Base-by-base conservation (phyloP, 2,329 filamentous ascomycete species). In the Helminthosporium solani region DNA sequence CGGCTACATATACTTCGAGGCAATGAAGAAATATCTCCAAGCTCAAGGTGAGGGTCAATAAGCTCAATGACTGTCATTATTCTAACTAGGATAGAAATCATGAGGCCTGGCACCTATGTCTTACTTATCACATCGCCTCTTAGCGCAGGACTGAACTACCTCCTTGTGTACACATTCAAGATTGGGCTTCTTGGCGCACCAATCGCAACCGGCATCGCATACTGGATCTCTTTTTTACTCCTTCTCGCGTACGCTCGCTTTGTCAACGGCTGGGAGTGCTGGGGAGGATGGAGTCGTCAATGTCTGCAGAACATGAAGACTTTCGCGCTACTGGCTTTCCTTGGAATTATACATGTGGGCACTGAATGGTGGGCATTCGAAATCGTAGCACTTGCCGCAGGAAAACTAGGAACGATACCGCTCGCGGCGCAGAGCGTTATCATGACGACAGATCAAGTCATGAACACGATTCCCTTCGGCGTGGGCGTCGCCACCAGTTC, bases 341-440 rank as follows among this genome's bases (percentile, higher is more conserved):
- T 95, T 0, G 90, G 90, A 0, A 77, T 95, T 33, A 72, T 95
- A 3, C 90, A 95, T 53, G 87, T 95, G 4, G 90, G 88, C 3
- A 94, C 89, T 0, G 90, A 95, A 70, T 95, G 89, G 90, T 95
- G 90, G 90, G 90, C 90, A 0, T 95, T 95, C 58, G 90, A 95
- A 70, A 92, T 95, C 54, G 88, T 95, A 1, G 88, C 89, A 1
- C 79, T 95, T 0, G 88, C 87, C 2, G 89, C 90, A 4, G 90
- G 90, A 1, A 80, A 85, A 28, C 79, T 95, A 0, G 90, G 90
- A 3, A 91, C 87, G 0, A 73, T 90, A 27, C 80, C 88, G 0
- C 77, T 95, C 0, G 90, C 90, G 1, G 87, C 90, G 0, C 90
- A 95, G 68, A 87, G 83, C 38, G 88, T 95, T 18, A 90, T 95